Evolutionary conservation across 2,329 filamentous ascomycete genomes (phyloP).

Genomic region (Thelonectria blattea): DNA sequence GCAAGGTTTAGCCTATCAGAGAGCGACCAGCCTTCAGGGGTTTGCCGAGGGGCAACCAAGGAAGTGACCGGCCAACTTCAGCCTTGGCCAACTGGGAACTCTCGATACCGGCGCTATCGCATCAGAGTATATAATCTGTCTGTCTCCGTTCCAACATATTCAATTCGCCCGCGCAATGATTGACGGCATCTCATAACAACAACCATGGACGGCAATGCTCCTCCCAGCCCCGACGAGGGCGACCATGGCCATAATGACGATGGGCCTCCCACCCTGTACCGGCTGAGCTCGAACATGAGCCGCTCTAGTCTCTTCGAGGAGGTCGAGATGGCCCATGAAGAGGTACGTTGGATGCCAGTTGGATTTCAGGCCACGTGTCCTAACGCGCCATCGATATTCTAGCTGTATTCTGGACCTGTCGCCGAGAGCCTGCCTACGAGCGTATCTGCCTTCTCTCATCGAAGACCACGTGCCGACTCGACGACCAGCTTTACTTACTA

Average conservation of each 20-base stretch:
- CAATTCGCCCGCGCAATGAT: conserved; percentile 27
- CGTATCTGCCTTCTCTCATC: conserved; percentile 88
- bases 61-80: conserved; percentile 16
- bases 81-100: conserved; percentile 29
- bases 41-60: conserved; percentile 24
- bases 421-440: conserved; percentile 96
- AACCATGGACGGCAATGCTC: conserved; percentile 40
- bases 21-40: neutral
- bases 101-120: conserved; percentile 34
- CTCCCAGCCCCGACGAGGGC: conserved; percentile 28
- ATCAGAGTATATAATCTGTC: conserved; percentile 8
- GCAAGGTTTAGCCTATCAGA: conserved; percentile 3
- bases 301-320: conserved; percentile 85
- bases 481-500: conserved; percentile 90
- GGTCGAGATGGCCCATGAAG: conserved; percentile 98
- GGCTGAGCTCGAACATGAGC: conserved; percentile 73
- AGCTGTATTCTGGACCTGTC: conserved; percentile 88
- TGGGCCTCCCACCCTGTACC: conserved; percentile 56
- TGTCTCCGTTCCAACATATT: conserved; percentile 3
- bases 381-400: conserved; percentile 23
- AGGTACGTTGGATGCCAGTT: conserved; percentile 58
- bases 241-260: conserved; percentile 29
- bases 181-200: conserved; percentile 15
- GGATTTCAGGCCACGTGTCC: conserved; percentile 6
- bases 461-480: conserved; percentile 80